Percentiles rank a stretch among this genome's conserved stretches.
Conservation (phyloP, 352 stramenopile species). For the Phytophthora pluvialis region DNA sequence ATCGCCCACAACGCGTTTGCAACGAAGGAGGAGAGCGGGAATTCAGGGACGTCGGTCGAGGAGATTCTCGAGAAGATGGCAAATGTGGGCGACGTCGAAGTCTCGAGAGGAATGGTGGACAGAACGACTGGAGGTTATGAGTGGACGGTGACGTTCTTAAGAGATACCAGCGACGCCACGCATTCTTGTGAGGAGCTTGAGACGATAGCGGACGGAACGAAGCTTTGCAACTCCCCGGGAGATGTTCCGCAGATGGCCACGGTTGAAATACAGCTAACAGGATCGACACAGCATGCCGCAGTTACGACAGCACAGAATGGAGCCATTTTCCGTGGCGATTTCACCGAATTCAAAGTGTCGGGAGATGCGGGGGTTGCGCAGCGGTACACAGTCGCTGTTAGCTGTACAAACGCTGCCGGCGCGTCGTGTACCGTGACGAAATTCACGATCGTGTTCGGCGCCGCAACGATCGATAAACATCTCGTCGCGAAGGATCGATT, state of each 20-base stretch:
- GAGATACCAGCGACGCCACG: constrained; percentile 63
- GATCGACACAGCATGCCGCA: constrained; percentile 31
- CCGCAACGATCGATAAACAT: constrained; percentile 36
- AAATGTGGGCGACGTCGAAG: constrained; percentile 94
- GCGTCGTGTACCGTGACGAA: constrained; percentile 11
- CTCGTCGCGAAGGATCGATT: constrained; percentile 53
- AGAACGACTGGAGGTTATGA: constrained; percentile 91
- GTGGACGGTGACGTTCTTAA: constrained; percentile 96
- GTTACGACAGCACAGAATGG: constrained; percentile 56
- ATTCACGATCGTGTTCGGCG: constrained; percentile 31
- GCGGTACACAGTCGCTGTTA: constrained; percentile 37
- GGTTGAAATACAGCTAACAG: constrained; percentile 30
- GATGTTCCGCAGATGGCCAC: constrained; percentile 89
- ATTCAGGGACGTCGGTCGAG: constrained; percentile 93
- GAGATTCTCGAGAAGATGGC: constrained; percentile 95
- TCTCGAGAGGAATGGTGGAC: constrained; percentile 90
- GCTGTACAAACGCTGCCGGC: constrained; percentile 10
- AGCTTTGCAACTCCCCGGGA: constrained; percentile 93
- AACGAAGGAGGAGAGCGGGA: constrained; percentile 87
- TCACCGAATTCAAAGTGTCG: constrained; percentile 88
- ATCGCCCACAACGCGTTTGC: constrained; percentile 91
- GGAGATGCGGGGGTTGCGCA: constrained; percentile 66
- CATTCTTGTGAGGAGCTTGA: constrained; percentile 69
- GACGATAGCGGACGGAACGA: constrained; percentile 46
- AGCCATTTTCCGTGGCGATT: constrained; percentile 87